Conservation (phyloP, 2,329 filamentous ascomycete species). For the Lasiodiplodia hormozganensis region DNA sequence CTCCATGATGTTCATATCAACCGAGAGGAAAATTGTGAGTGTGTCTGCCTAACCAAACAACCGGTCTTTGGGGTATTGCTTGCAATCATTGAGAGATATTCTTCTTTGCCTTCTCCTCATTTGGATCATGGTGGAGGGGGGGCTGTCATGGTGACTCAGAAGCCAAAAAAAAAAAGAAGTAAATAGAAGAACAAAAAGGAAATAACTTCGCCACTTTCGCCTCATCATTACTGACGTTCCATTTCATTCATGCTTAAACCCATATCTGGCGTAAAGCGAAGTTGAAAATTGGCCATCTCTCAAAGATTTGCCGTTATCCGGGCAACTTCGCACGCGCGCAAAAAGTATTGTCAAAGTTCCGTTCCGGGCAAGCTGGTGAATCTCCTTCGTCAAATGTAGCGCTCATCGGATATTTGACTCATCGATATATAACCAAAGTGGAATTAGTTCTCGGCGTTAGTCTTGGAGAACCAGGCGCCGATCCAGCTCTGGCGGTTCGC, state of each 20-base stretch:
- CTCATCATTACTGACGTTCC: conserved; percentile 16
- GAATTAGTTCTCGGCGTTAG: not conserved
- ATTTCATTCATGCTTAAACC: conserved; percentile 10
- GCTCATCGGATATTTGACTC: not conserved
- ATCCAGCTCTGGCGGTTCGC: conserved; percentile 55
- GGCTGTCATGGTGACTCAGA: conserved; percentile 14
- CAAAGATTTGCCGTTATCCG: conserved; percentile 4
- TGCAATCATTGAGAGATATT: conserved; percentile 26
- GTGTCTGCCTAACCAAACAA: conserved; percentile 24
- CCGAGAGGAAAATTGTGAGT: conserved; percentile 17
- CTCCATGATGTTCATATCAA: conserved; percentile 15
- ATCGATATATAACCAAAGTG: not conserved
- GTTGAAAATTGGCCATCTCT: conserved; percentile 5
- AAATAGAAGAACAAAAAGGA: not conserved
- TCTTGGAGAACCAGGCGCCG: conserved; percentile 24
- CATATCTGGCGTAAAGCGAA: conserved; percentile 7
- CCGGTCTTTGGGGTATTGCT: conserved; percentile 24
- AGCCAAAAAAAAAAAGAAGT: conserved; percentile 3
- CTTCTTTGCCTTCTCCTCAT: conserved; percentile 20
- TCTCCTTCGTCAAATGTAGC: not conserved
- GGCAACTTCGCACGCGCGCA: not conserved
- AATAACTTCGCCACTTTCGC: conserved; percentile 12
- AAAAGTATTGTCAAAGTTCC: not conserved
- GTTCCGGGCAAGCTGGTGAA: conserved; percentile 10
- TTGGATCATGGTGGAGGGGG: conserved; percentile 16